Percentiles rank a stretch among this genome's conserved stretches.
phyloP scores from a whole-genome alignment of 2,329 filamentous ascomycete species.

The Aspergillus ochraceoroseus region DNA sequence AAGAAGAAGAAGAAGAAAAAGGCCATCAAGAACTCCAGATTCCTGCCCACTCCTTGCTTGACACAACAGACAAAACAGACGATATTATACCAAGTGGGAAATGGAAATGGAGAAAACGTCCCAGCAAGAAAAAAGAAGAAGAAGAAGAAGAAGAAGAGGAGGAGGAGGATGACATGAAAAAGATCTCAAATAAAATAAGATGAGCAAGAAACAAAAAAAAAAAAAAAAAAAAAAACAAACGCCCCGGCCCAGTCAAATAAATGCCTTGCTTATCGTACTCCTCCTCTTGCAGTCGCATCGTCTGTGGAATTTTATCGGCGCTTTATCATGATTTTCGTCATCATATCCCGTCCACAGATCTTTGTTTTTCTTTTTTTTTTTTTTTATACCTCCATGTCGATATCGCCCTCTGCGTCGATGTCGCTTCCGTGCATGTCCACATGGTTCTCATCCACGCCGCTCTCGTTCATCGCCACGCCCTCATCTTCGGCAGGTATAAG shows the following conservation, averaged over 20 bases:
- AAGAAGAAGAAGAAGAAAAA: slow-evolving; percentile 3
- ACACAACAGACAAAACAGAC: slow-evolving; percentile 17
- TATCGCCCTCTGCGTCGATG: slow-evolving; percentile 29
- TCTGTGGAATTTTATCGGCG: background rate
- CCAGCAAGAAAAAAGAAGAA: slow-evolving; percentile 3
- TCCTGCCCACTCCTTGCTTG: slow-evolving; percentile 27
- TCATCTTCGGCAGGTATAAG: slow-evolving; percentile 27
- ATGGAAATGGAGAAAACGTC: slow-evolving; percentile 1
- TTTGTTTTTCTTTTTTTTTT: too few species aligned
- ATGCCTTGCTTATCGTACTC: slow-evolving; percentile 19
- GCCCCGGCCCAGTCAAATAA: slow-evolving; percentile 25
- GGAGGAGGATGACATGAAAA: slow-evolving; percentile 11
- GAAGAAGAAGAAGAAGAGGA: slow-evolving; percentile 10
- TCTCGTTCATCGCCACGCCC: slow-evolving; percentile 16
- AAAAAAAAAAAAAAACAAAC: slow-evolving; percentile 15
- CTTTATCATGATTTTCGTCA: slow-evolving; percentile 2
- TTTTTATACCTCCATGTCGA: slow-evolving; percentile 32
- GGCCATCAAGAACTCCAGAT: slow-evolving; percentile 18
- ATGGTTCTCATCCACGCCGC: slow-evolving; percentile 14
- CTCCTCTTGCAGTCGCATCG: background rate
- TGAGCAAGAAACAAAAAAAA: slow-evolving; percentile 9
- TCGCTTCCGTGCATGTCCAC: slow-evolving; percentile 25
- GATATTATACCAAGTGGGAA: slow-evolving; percentile 1
- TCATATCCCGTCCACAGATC: slow-evolving; percentile 3
- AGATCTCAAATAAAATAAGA: slow-evolving; percentile 12